Base-by-base conservation (phyloP, 2,329 filamentous ascomycete genomes). In the Ophiostoma triangulosporum region DNA sequence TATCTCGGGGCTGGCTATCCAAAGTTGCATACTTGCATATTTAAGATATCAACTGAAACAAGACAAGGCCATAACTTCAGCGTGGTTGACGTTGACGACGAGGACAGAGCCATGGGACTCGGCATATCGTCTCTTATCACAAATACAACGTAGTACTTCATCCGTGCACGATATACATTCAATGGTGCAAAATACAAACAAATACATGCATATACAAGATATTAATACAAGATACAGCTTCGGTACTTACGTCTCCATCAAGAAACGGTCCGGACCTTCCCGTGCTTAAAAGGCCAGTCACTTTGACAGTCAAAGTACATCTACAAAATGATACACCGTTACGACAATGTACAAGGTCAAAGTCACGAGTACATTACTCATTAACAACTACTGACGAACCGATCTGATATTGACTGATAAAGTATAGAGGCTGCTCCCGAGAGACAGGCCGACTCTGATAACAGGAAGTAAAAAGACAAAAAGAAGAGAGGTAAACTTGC, bases 381-480 rank as follows among this genome's bases (percentile, higher is more conserved):
- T n/a, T 9, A 29, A 7, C 8, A 12, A 7, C 53, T 66, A 69
- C 66, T 68, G 17, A 24, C 9, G 20, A 17, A 24, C 20, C 20
- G 36, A 40, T 22, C 36, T 40, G 36, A 24, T 40, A 35, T 40
- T 40, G 36, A 40, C 24, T 22, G 22, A 22, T 11, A 31, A 31
- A 31, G 29, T 24, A 40, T 35, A 35, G 32, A 15, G 9, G 32
- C 14, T 14, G 35, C 35, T 36, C 15, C 9, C n/a, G 9, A 17
- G n/a, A n/a, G n/a, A n/a, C n/a, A n/a, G n/a, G n/a, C n/a, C n/a
- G n/a, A n/a, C n/a, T n/a, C n/a, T n/a, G 26, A 17, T 3, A 26
- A 45, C 3, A 22, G 22, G 9, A 9, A 43, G 5, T n/a, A 48
- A 27, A 32, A 4, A 38, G 27, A 29, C 27, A 50, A 50, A 46